A percentile compares a stretch with the other conserved stretches of the same genome.
phyloP scores from a whole-genome alignment of 2,329 filamentous ascomycete genomes.

The Keithomyces neogunnii region DNA sequence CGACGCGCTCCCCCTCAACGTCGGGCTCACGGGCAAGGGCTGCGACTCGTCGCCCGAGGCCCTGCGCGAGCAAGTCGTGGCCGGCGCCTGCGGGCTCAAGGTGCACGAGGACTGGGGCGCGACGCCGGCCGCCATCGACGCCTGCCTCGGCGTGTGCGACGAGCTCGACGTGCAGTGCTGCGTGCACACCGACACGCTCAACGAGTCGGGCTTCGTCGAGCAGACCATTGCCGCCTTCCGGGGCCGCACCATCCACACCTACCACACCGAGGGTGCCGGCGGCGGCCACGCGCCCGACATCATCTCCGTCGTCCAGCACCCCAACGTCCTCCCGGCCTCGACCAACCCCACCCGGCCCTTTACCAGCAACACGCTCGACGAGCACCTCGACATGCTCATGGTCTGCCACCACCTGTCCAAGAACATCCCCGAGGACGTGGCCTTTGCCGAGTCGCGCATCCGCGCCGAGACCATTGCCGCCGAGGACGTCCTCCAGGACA shows the following conservation, averaged over 20 bases:
- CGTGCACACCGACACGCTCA: constrained; percentile 93
- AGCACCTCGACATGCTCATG: constrained; percentile 98
- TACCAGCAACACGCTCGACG: constrained; percentile 86
- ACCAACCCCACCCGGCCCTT: constrained; percentile 91
- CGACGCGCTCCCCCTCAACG: constrained; percentile 74
- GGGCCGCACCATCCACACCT: constrained; percentile 84
- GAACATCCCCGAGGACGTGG: constrained; percentile 91
- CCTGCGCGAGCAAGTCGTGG: constrained; percentile 70
- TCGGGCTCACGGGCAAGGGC: constrained; percentile 84
- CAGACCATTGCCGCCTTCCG: constrained; percentile 82
- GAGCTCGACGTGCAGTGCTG: constrained; percentile 87
- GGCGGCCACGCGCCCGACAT: constrained; percentile 95
- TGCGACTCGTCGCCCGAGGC: constrained; percentile 68
- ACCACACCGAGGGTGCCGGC: constrained; percentile 92
- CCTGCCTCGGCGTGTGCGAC: constrained; percentile 78
- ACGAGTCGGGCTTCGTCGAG: constrained; percentile 96
- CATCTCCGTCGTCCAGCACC: constrained; percentile 82
- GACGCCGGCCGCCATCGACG: constrained; percentile 85
- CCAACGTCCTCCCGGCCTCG: constrained; percentile 80
- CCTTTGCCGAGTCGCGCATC: constrained; percentile 90
- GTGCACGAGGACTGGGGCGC: constrained; percentile 94
- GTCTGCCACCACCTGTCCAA: constrained; percentile 91
- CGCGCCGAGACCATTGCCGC: constrained; percentile 93
- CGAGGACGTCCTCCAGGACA: constrained; percentile 90
- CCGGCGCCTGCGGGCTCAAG: constrained; percentile 85